Conservation (phyloP, 345 rosid genomes). For the Eucalyptus cloeziana region DNA sequence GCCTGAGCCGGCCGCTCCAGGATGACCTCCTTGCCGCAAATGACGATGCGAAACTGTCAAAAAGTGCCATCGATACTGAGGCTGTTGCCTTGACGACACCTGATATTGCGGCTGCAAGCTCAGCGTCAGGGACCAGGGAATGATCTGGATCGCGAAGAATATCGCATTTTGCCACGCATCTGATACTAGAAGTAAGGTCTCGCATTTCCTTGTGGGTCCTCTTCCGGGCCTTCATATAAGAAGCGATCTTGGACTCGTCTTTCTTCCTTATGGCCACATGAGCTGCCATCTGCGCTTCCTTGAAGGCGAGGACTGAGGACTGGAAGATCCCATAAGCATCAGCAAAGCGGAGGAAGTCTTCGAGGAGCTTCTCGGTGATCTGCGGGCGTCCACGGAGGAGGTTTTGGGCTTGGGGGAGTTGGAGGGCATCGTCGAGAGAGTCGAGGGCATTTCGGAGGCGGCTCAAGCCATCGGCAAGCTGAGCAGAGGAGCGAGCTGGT, state of each 20-base stretch:
- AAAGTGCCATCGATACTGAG: slow-evolving; percentile 27
- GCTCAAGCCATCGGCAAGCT: slow-evolving; percentile 27
- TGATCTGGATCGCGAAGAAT: neutral
- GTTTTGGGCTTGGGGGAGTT: slow-evolving; percentile 41
- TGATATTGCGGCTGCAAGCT: slow-evolving; percentile 9
- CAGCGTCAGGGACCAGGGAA: neutral
- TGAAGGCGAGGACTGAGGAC: slow-evolving; percentile 15
- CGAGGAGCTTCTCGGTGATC: slow-evolving; percentile 39
- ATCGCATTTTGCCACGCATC: neutral
- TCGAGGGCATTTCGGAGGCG: slow-evolving; percentile 28
- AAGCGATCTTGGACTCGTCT: slow-evolving; percentile 23
- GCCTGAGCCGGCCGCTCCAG: slow-evolving; percentile 12
- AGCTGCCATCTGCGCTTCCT: slow-evolving; percentile 35
- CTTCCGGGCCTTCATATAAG: slow-evolving; percentile 17
- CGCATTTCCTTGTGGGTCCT: slow-evolving; percentile 25
- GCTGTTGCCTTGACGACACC: slow-evolving; percentile 23
- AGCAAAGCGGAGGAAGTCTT: slow-evolving; percentile 34
- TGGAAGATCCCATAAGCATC: slow-evolving; percentile 53
- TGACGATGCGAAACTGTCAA: slow-evolving; percentile 14
- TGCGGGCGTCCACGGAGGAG: slow-evolving; percentile 22
- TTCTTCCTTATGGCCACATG: slow-evolving; percentile 36
- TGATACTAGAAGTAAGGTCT: slow-evolving; percentile 9
- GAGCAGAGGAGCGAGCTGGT: slow-evolving; percentile 7
- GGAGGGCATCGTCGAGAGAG: slow-evolving; percentile 33
- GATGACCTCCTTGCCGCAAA: slow-evolving; percentile 10